Base-by-base conservation (phyloP, 176 grass and related monocot genomes). In the Carex myosuroides region DNA sequence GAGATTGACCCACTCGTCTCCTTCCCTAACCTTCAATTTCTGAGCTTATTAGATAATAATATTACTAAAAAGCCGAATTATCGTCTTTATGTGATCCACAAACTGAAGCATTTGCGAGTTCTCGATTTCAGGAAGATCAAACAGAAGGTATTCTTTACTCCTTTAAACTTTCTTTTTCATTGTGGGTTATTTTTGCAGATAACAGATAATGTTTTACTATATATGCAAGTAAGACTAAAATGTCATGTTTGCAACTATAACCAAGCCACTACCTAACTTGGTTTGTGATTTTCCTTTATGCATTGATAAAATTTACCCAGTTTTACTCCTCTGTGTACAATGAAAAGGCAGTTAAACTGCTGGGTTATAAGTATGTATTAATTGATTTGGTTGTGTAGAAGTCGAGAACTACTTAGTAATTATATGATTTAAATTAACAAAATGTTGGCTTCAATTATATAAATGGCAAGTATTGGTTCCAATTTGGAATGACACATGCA, bases 51-150 rank as follows among this genome's bases (percentile, higher is more conserved):
- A 85, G 96, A 99, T 85, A 99, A 95, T 78, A 95, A 88, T 52
- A 85, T 99, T 84, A 99, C 93, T 55, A 99, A 99, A 87, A 94
- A 99, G 60, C 88, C 96, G 74, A 92, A 99, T 63, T 99, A 99
- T 75, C 84, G 96, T 32, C 64, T 99, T 13, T 99, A 99, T 94
- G 96, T 99, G 7, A 92, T 99, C 75, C 90, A 99, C 82, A 99
- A 95, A 85, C 54, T 99, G 83, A 99, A 95, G 85, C 85, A 92
- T 56, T 79, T 99, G 77, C 85, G 93, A 44, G 67, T 99, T 84
- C 88, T 99, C 60, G 96, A 99, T 85, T 99, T 95, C 88, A 93
- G 88, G 75, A 94, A 99, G 89, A 93, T 99, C 72, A 99, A 95
- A 80, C 93, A 99, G 65, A 92, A 99, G 96, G 96, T 99, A 84